Percentiles rank a stretch among this genome's conserved stretches.
phyloP scores from a whole-genome alignment of 345 rosid species.

The Aquilaria sinensis region DNA sequence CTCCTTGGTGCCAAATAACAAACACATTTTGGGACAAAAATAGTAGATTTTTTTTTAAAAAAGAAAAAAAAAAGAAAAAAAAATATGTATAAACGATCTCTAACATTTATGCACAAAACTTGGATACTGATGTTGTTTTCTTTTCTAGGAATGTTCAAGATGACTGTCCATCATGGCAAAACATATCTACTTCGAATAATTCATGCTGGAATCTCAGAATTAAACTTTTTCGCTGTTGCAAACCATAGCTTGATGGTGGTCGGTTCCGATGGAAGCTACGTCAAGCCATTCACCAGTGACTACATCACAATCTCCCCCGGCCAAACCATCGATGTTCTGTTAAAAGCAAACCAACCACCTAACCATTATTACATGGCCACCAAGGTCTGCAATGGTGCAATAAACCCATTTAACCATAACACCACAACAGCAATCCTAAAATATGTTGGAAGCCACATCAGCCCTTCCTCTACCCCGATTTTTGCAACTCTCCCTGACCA shows the following conservation, averaged over 20 bases:
- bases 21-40: too few relatives aligned
- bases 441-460: constrained; percentile 1
- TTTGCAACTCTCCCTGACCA: not conserved
- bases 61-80: too few relatives aligned
- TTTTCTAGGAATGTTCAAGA: not conserved
- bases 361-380: constrained; percentile 22
- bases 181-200: constrained; percentile 21
- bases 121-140: too few relatives aligned
- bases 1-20: too few relatives aligned
- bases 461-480: constrained; percentile 5
- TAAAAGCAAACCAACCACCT: constrained; percentile 13
- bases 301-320: constrained; percentile 19
- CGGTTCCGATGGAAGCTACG: constrained; percentile 19
- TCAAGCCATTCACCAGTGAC: constrained; percentile 13
- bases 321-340: constrained; percentile 21
- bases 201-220: constrained; percentile 11
- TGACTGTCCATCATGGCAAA: constrained; percentile 9
- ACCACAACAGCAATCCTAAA: constrained; percentile 31
- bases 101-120: not conserved
- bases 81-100: not conserved
- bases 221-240: constrained; percentile 18
- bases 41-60: too few relatives aligned
- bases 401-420: not conserved
- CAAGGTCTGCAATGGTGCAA: not conserved
- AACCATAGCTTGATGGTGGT: constrained; percentile 23